These are phyloP conservation scores for Favolaschia claudopus DNA, from an alignment of 768 basidiomycete genomes.

Conservation along the genomic window DNA sequence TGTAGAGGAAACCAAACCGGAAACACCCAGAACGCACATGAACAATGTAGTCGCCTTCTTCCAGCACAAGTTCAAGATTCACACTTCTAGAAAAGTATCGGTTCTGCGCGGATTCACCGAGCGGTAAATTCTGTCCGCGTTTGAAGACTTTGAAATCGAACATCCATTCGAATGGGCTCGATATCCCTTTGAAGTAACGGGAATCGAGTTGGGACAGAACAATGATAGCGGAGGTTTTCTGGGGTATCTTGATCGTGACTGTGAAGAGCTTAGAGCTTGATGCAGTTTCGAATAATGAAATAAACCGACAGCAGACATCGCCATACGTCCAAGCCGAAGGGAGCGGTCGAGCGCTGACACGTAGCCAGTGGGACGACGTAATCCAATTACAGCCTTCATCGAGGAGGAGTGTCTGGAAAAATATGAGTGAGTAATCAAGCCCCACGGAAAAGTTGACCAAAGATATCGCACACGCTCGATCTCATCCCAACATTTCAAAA, in stretches of 20 bases:
- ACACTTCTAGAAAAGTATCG: conserved; percentile 32
- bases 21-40: conserved; percentile 27
- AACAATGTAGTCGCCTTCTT: conserved; percentile 38
- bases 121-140: conserved; percentile 36
- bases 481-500: conserved; percentile 17
- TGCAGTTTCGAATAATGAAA: background rate
- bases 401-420: conserved; percentile 30
- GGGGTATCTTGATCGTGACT: conserved; percentile 46
- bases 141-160: conserved; percentile 49
- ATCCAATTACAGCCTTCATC: conserved; percentile 35
- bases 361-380: conserved; percentile 35
- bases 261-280: background rate
- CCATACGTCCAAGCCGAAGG: conserved; percentile 34
- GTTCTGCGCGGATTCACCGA: conserved; percentile 28
- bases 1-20: too few relatives aligned
- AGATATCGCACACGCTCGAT: background rate
- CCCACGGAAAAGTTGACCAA: background rate
- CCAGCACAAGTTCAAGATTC: conserved; percentile 34
- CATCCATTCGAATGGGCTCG: conserved; percentile 33
- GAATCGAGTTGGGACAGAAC: conserved; percentile 47
- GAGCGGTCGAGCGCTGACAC: conserved; percentile 22
- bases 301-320: conserved; percentile 34
- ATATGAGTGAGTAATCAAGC: background rate
- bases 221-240: conserved; percentile 40
- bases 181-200: conserved; percentile 42